These are phyloP conservation scores for Aspergillus texensis DNA, from an alignment of 2,329 filamentous ascomycete species.

Conservation along the genomic window DNA sequence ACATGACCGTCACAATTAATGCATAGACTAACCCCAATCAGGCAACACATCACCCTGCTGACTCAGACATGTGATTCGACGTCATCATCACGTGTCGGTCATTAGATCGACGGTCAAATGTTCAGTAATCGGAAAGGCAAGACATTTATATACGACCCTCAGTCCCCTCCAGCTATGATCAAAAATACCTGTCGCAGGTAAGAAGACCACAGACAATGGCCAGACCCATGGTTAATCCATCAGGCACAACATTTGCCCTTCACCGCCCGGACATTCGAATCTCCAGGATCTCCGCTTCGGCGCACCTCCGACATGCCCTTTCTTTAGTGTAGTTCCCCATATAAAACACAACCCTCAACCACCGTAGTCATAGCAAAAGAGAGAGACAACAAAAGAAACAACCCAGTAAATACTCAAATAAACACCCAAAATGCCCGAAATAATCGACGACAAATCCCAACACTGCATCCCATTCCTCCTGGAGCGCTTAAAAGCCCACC, in stretches of 20 bases:
- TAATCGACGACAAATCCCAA: slow-evolving; percentile 76
- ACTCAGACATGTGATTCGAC: slow-evolving; percentile 16
- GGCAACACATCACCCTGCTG: not conserved
- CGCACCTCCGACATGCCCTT: not conserved
- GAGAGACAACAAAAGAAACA: not conserved
- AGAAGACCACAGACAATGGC: not conserved
- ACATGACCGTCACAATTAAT: no score
- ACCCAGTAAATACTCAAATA: not conserved
- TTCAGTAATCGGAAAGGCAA: not conserved
- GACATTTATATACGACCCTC: not conserved
- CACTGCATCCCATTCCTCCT: slow-evolving; percentile 79
- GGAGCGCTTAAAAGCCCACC: slow-evolving; percentile 58
- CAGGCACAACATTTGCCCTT: slow-evolving; percentile 14
- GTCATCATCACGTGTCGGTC: slow-evolving; percentile 7
- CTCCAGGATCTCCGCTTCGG: slow-evolving; percentile 3
- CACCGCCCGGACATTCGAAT: slow-evolving; percentile 1
- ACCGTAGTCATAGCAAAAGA: not conserved
- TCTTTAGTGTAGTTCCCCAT: not conserved
- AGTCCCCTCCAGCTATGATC: not conserved
- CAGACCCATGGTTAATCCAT: not conserved
- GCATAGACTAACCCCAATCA: not conserved
- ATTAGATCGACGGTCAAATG: not conserved
- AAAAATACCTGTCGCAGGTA: no score
- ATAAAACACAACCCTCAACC: not conserved
- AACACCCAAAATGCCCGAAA: slow-evolving; percentile 47